Evolutionary conservation across 352 stramenopile species (phyloP), one percentile per base, ranked within the genome.

Genomic region (Phytopythium vexans): DNA sequence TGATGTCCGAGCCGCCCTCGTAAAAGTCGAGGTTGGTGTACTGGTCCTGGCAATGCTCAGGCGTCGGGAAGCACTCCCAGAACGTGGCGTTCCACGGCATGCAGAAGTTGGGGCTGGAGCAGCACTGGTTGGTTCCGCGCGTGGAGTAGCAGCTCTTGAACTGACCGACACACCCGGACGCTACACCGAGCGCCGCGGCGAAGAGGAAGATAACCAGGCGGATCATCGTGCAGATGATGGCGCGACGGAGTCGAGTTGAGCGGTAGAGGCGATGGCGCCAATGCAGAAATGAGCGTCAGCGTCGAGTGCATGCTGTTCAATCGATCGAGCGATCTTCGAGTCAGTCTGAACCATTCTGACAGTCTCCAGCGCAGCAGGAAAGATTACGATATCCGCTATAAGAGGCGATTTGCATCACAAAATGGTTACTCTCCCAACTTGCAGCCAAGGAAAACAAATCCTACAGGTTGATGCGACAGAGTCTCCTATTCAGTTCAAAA

Each of bases 1-100:
- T 55, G 16, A 82, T 65, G 51, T 86, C 70, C 32, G 51, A 44
- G 44, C 80, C 68, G 27, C 74, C 74, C 21, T 68, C 72, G 53
- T 70, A 70, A 38, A 82, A 79, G 49, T 86, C 75, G 42, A 73
- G 64, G 46, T 72, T 61, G 3, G 66, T 74, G 36, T 68, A 72
- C 38, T 81, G 71, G 8, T 59, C 58, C 27, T 57, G 44, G 51
- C 71, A 81, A 48, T 72, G 44, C 7, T 49, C 49, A 1, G 71
- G 71, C 31, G 65, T 45, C 9, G 50, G 35, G 34, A 78, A 14
- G 40, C 68, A 78, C 58, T 81, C 58, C 54, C 75, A 77, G 49
- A 63, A 68, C 21, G 47, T 54, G 21, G 64, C 11, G 21, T 56
- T 63, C 70, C 64, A 80, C 9, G 68, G 65, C 60, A 77, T 76